These are phyloP conservation scores for Globisporangium cylindrosporum DNA, from an alignment of 352 stramenopile genomes.

Conservation along the genomic window DNA sequence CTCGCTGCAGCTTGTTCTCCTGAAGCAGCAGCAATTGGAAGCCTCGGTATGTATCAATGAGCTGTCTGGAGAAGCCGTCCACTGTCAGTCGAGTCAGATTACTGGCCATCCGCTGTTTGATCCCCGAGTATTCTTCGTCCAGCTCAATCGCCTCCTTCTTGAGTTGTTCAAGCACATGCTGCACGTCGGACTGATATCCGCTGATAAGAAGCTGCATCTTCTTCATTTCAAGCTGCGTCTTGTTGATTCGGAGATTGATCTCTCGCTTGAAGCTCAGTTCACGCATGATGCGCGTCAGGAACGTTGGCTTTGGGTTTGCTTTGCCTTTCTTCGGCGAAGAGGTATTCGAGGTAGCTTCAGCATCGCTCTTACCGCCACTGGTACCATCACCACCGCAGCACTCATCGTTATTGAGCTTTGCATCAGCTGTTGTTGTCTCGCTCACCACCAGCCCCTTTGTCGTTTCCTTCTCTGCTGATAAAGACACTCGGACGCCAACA, in stretches of 20 bases:
- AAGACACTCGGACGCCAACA: neutral
- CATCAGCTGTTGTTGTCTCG: neutral
- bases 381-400: neutral
- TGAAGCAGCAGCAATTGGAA: conserved; percentile 12
- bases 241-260: conserved; percentile 25
- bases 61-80: neutral
- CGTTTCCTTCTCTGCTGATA: neutral
- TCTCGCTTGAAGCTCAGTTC: conserved; percentile 29
- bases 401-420: neutral
- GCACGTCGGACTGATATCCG: conserved; percentile 19
- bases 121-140: neutral
- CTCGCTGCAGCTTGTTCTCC: conserved; percentile 6
- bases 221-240: conserved; percentile 29
- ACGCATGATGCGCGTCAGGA: conserved; percentile 28
- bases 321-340: neutral
- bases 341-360: neutral
- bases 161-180: neutral
- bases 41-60: neutral
- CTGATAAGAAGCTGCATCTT: conserved; percentile 25
- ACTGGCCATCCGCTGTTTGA: neutral
- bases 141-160: conserved; percentile 9
- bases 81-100: conserved; percentile 1
- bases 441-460: neutral
- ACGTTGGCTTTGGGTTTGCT: conserved; percentile 11
- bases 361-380: neutral